phyloP scores from a whole-genome alignment of 495 filamentous ascomycete genomes.

The Choiromyces venosus region DNA sequence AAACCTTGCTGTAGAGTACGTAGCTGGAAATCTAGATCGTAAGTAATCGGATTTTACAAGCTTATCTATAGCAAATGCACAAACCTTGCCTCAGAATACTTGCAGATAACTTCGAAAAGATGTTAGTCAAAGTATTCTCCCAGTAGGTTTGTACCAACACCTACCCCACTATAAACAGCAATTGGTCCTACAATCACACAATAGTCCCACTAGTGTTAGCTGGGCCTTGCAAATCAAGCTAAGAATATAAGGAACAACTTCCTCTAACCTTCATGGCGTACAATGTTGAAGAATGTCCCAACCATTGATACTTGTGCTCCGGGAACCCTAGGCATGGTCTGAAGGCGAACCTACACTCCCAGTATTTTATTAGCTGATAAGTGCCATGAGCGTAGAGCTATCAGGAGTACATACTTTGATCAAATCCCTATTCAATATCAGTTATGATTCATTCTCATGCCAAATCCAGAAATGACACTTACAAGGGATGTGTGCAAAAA shows the following conservation, averaged over 20 bases:
- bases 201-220: not conserved
- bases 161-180: slow-evolving; percentile 75
- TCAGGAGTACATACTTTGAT: slow-evolving; percentile 50
- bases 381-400: not conserved
- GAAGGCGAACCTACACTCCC: slow-evolving; percentile 66
- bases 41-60: slow-evolving; percentile 8
- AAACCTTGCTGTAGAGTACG: slow-evolving; percentile 89
- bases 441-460: not conserved
- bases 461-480: slow-evolving; percentile 39
- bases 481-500: slow-evolving; percentile 84
- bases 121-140: not conserved
- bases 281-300: slow-evolving; percentile 71
- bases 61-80: not conserved
- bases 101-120: slow-evolving; percentile 64
- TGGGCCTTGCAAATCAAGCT: not conserved
- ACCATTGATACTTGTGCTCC: slow-evolving; percentile 54
- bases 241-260: not conserved
- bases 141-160: slow-evolving; percentile 30
- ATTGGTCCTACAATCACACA: slow-evolving; percentile 47
- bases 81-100: slow-evolving; percentile 75
- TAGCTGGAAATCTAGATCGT: slow-evolving; percentile 43
- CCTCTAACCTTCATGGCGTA: slow-evolving; percentile 44
- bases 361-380: not conserved
- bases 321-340: slow-evolving; percentile 60
- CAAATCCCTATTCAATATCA: slow-evolving; percentile 36